Base-by-base conservation (phyloP, 257 asterid species). In the Eustoma russellianum region DNA sequence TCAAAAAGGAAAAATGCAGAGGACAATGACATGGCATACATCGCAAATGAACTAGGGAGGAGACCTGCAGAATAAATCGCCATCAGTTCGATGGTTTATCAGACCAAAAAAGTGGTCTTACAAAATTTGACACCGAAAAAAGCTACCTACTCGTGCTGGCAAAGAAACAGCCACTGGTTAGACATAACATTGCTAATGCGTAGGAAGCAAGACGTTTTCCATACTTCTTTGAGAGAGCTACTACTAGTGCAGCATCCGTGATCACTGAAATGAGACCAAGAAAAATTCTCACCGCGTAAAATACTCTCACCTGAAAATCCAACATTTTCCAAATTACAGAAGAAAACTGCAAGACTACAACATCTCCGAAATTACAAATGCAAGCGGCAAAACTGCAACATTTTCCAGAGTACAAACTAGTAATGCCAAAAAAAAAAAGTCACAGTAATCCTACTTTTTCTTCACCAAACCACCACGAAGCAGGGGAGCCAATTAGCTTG, bases 91-190 rank as follows among this genome's bases (percentile, higher is more conserved):
- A n/a, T 54, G 5, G 45, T 11, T 6, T 15, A 12, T 33, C 28
- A 38, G 41, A n/a, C 6, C 9, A 4, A 52, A 38, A 33, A 33
- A 8, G 10, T 16, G 47, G 13, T 16, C 28, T 55, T 48, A 59
- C 38, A 8, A 18, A 47, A 34, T 13, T 19, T 18, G 44, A 49
- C 54, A 57, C 33, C 17, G 51, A 3, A 43, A 14, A 24, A 63
- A 55, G 62, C 62, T 56, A 56, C 69, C 63, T 64, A 81, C 98
- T 76, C 40, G 99, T 92, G 77, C 99, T 92, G 63, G 99, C 94
- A 55, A 92, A 92, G 87, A 81, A 92, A 74, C 97, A 88, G 62
- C 99, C 99, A 58, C 99, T 92, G 62, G 97, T 75, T 72, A 92
- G 72, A 83, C 99, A 92, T 59, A 92, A 81, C 94, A 92, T 92